Base-by-base conservation (phyloP, 495 filamentous ascomycete species). In the Podospora didyma region DNA sequence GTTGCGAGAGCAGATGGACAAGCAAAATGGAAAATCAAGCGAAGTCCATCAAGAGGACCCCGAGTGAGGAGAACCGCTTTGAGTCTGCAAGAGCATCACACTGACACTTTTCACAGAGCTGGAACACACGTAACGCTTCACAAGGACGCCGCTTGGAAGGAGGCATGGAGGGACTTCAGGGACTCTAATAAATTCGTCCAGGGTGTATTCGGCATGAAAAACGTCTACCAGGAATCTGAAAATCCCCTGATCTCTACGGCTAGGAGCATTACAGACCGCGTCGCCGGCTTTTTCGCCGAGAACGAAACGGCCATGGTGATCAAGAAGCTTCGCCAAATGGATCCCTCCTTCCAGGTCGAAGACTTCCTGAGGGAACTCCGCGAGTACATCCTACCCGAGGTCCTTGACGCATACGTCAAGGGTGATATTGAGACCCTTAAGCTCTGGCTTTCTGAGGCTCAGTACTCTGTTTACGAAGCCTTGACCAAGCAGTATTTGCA, bases 251-350 rank as follows among this genome's bases (percentile, higher is more conserved):
- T 98, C 67, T 87, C 85, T 45, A 96, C 91, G 6, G 94, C 93
- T 2, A 88, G 94, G 62, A 91, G 88, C 72, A 95, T 98, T 58
- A 89, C 92, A 11, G 94, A 98, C 71, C 83, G 89, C 42, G 81
- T 98, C 26, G 90, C 89, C 48, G 91, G 95, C 23, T 97, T 97
- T 73, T 98, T 98, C 61, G 94, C 94, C 35, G 94, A 97, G 70
- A 98, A 96, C 70, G 94, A 98, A 73, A 96, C 94, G 11, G 94
- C 94, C 16, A 85, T 81, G 78, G 94, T 98, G 2, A 93, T 98
- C 78, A 96, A 95, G 76, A 96, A 91, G 71, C 93, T 98, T 76
- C 85, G 92, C n/a, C 84, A 90, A 58, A 95, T 97, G 83, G 95
- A 98, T 63, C 95, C 94, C 12, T 85, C 78, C 54, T 98, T 98